These are phyloP conservation scores for Blastomyces percursus DNA, from an alignment of 2,329 filamentous ascomycete genomes.

Conservation along the genomic window DNA sequence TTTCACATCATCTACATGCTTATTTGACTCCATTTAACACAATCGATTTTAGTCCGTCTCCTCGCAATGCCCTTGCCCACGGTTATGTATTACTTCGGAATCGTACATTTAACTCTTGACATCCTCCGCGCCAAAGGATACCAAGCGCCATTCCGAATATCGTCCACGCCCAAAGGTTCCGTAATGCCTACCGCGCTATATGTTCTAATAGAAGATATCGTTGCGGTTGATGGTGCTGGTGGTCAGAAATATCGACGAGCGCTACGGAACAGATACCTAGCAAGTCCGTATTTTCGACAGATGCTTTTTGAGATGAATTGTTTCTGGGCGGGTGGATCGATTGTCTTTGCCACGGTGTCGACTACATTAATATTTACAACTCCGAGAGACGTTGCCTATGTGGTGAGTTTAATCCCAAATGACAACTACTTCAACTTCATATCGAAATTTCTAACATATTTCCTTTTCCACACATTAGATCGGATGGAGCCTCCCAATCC, in stretches of 20 bases:
- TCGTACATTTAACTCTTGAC: slow-evolving; percentile 32
- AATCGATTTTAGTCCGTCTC: slow-evolving; percentile 26
- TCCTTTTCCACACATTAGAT: slow-evolving; percentile 16
- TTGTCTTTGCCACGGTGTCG: slow-evolving; percentile 38
- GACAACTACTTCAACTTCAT: neutral
- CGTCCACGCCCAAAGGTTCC: slow-evolving; percentile 50
- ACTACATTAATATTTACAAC: slow-evolving; percentile 42
- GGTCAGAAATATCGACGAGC: slow-evolving; percentile 44
- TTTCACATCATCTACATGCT: neutral
- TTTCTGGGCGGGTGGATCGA: slow-evolving; percentile 46
- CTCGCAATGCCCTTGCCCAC: slow-evolving; percentile 36
- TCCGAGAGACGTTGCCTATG: slow-evolving; percentile 39
- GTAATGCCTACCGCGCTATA: slow-evolving; percentile 50
- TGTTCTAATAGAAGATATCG: slow-evolving; percentile 56
- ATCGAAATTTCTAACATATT: neutral
- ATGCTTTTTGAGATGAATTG: slow-evolving; percentile 46
- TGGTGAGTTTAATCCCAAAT: slow-evolving; percentile 20
- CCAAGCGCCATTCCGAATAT: slow-evolving; percentile 51
- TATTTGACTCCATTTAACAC: slow-evolving; percentile 6
- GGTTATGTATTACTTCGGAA: slow-evolving; percentile 38
- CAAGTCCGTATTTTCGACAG: slow-evolving; percentile 43
- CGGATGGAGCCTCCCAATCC: slow-evolving; percentile 35
- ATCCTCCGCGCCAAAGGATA: slow-evolving; percentile 32
- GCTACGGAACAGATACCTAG: slow-evolving; percentile 42
- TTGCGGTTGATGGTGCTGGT: slow-evolving; percentile 55